These are phyloP conservation scores for Penicillium sp. DNA, from an alignment of 2,329 filamentous ascomycete genomes.

Conservation along the genomic window DNA sequence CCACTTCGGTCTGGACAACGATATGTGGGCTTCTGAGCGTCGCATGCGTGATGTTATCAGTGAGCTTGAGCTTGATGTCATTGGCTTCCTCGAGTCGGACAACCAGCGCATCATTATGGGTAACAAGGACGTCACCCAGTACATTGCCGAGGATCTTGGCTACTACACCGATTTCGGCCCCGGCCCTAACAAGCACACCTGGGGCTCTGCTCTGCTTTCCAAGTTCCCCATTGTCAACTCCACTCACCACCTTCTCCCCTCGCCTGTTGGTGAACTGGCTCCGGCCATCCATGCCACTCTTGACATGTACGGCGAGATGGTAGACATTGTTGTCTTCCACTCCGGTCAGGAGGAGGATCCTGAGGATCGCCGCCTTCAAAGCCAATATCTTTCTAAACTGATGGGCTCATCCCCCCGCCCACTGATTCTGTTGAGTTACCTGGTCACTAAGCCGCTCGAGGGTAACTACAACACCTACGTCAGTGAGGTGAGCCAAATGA, in stretches of 20 bases:
- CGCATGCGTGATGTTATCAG: slow-evolving; percentile 89
- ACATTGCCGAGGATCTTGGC: slow-evolving; percentile 89
- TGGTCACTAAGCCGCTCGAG: slow-evolving; percentile 84
- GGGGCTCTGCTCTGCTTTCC: slow-evolving; percentile 88
- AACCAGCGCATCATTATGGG: slow-evolving; percentile 99
- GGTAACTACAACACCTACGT: slow-evolving; percentile 98
- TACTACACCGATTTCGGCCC: slow-evolving; percentile 99
- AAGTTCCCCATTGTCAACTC: slow-evolving; percentile 98
- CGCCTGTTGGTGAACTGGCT: slow-evolving; percentile 89
- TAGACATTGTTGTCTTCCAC: slow-evolving; percentile 98
- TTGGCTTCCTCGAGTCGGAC: slow-evolving; percentile 92
- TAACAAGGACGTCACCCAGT: slow-evolving; percentile 94
- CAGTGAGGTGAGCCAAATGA: slow-evolving; percentile 82
- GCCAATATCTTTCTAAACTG: slow-evolving; percentile 78
- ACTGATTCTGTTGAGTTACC: slow-evolving; percentile 82
- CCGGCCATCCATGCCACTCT: slow-evolving; percentile 97
- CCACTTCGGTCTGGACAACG: slow-evolving; percentile 95
- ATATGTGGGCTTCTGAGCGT: slow-evolving; percentile 97
- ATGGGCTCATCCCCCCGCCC: slow-evolving; percentile 84
- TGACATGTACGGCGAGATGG: slow-evolving; percentile 82
- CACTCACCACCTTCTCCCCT: slow-evolving; percentile 91
- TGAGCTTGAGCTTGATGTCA: slow-evolving; percentile 94
- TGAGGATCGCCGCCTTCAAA: slow-evolving; percentile 85
- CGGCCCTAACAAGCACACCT: slow-evolving; percentile 98
- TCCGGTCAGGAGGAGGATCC: slow-evolving; percentile 96